These are phyloP conservation scores for Aegilops bicornis DNA, from an alignment of 176 grass and related monocot genomes.

Conservation along the genomic window DNA sequence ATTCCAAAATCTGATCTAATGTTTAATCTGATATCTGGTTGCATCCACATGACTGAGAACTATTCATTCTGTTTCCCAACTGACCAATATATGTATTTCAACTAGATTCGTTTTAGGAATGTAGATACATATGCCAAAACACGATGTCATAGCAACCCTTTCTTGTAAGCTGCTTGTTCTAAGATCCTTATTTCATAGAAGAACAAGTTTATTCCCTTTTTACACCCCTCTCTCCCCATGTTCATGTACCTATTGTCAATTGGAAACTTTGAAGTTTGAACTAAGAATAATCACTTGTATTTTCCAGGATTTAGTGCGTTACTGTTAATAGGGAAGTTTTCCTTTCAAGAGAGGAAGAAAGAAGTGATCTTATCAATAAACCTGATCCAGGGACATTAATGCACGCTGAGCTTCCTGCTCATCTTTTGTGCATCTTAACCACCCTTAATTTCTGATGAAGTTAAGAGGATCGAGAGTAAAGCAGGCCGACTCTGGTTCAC, in stretches of 20 bases:
- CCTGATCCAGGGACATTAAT: slow-evolving; percentile 29
- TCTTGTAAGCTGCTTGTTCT: not conserved
- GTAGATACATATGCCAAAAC: not conserved
- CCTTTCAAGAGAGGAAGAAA: not conserved
- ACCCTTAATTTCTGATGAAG: slow-evolving; percentile 10
- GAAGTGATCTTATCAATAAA: slow-evolving; percentile 12
- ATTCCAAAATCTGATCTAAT: too few relatives aligned
- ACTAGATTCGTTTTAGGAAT: not conserved
- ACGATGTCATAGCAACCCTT: not conserved
- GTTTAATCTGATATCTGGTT: not conserved
- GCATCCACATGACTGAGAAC: not conserved
- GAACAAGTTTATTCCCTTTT: not conserved
- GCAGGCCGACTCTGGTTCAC: not conserved
- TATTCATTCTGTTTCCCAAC: not conserved
- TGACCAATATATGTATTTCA: not conserved
- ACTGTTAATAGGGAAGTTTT: slow-evolving; percentile 5
- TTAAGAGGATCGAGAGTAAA: slow-evolving; percentile 18
- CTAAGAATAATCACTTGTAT: not conserved
- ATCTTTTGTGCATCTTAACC: slow-evolving; percentile 16
- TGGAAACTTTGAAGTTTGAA: slow-evolving; percentile 13
- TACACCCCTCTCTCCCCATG: not conserved
- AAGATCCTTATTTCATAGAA: not conserved
- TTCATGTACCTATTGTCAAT: not conserved
- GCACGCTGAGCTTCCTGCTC: slow-evolving; percentile 16
- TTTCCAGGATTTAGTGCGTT: not conserved